Evolutionary conservation across 2,329 filamentous ascomycete genomes (phyloP).

Genomic region (Aspergillus pseudonomiae): DNA sequence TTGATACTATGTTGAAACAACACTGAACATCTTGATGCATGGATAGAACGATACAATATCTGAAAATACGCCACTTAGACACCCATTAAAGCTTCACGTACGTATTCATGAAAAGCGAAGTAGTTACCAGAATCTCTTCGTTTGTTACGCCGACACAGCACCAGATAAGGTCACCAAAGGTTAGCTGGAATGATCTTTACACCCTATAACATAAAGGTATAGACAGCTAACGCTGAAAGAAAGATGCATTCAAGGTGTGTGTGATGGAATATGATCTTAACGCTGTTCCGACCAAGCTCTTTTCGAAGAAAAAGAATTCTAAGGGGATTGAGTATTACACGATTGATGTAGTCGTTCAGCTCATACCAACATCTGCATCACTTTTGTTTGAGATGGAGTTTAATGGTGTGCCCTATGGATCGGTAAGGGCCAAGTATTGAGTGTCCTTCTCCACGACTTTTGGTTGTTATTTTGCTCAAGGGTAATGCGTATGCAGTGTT

Average conservation of each 20-base stretch:
- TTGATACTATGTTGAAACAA: background rate
- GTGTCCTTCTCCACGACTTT: no score
- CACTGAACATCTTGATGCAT: background rate
- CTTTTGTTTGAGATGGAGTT: slow-evolving; percentile 27
- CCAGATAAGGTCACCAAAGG: background rate
- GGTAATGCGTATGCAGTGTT: no score
- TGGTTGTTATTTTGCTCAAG: no score
- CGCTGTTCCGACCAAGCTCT: slow-evolving; percentile 19
- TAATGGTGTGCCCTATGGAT: slow-evolving; percentile 25
- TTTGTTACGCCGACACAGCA: slow-evolving; percentile 8
- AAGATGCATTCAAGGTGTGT: slow-evolving; percentile 19
- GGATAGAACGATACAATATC: slow-evolving; percentile 8
- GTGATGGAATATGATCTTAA: slow-evolving; percentile 19
- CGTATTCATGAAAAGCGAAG: fast-evolving
- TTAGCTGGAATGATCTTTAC: background rate
- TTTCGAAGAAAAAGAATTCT: slow-evolving; percentile 15
- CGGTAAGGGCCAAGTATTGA: slow-evolving; percentile 21
- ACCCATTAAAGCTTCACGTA: fast-evolving
- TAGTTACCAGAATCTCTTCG: background rate
- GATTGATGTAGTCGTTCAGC: slow-evolving; percentile 3
- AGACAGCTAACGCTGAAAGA: background rate
- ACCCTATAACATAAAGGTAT: background rate
- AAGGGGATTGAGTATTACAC: slow-evolving; percentile 17
- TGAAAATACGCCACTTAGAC: slow-evolving; percentile 17
- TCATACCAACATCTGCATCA: slow-evolving; percentile 24